A percentile compares a stretch with the other conserved stretches of the same genome.
Evolutionary conservation across 129 eudicot genomes (phyloP).

Genomic region (Erigeron canadensis): DNA sequence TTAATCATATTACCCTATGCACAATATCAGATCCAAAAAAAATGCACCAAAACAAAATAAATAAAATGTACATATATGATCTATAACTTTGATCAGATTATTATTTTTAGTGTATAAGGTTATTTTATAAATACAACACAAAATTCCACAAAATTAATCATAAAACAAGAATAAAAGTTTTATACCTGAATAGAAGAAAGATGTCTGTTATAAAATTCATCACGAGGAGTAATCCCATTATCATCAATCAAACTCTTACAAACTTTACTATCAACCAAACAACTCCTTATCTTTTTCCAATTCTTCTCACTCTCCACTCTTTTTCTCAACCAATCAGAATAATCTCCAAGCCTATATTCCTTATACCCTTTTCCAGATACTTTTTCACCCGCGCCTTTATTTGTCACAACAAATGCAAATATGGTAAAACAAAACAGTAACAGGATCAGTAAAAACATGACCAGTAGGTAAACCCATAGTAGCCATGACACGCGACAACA

Average conservation of each 20-base stretch:
- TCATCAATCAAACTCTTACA: conserved; percentile 63
- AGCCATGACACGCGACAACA: conserved; percentile 86
- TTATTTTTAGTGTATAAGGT: too few species aligned
- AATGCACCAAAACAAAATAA: too few species aligned
- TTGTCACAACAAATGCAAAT: conserved; percentile 88
- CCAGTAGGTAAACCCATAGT: conserved; percentile 67
- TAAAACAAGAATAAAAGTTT: not conserved
- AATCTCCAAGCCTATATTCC: conserved; percentile 84
- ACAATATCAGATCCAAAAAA: conserved; percentile 21
- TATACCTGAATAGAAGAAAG: conserved; percentile 84
- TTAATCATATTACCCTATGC: not conserved
- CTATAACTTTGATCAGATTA: too few species aligned
- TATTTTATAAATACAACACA: too few species aligned
- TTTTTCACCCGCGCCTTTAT: conserved; percentile 76
- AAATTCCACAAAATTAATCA: not conserved
- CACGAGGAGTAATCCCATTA: conserved; percentile 24
- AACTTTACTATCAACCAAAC: conserved; percentile 70
- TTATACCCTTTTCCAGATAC: conserved; percentile 65
- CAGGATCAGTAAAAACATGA: conserved; percentile 74
- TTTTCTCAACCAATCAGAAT: conserved; percentile 76
- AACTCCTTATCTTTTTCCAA: conserved; percentile 73
- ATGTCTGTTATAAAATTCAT: conserved; percentile 35
- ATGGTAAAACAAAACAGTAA: conserved; percentile 72
- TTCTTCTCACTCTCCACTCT: conserved; percentile 53
- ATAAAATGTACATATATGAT: too few species aligned